Percentiles rank a stretch among this genome's conserved stretches.
Evolutionary conservation across 2,329 filamentous ascomycete species (phyloP).

Genomic region (Arthrobotrys iridis): DNA sequence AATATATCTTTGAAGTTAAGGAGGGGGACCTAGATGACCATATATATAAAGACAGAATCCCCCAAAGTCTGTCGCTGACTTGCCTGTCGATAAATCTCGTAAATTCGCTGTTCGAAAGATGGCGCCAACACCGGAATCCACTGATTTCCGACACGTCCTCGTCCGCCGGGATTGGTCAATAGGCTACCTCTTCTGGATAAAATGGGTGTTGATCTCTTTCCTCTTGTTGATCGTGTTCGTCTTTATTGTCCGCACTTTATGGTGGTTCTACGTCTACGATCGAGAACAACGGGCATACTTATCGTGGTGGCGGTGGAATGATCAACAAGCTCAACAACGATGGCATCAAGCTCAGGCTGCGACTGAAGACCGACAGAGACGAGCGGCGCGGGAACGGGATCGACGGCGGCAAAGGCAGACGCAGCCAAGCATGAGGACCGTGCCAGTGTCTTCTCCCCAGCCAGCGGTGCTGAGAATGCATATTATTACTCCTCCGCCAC

Average conservation of each 20-base stretch:
- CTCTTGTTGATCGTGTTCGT: background rate
- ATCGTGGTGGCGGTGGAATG: background rate
- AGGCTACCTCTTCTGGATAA: background rate
- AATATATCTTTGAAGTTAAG: no score
- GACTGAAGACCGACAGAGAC: no score
- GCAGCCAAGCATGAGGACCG: constrained; percentile 6
- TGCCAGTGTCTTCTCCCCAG: background rate
- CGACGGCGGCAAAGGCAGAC: constrained; percentile 4
- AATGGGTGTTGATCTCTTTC: background rate
- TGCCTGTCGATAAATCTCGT: background rate
- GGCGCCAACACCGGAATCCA: background rate
- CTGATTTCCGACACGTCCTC: background rate
- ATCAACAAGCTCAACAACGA: background rate
- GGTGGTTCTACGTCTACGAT: background rate
- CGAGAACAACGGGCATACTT: background rate
- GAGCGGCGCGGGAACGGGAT: background rate
- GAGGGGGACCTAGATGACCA: background rate
- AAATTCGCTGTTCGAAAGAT: background rate
- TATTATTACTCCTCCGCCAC: constrained; percentile 9
- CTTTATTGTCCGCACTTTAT: constrained; percentile 4
- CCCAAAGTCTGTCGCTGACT: background rate
- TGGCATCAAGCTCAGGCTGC: no score
- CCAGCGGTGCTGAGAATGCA: constrained; percentile 32
- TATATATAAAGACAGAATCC: background rate
- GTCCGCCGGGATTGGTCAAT: background rate